A percentile compares a stretch with the other conserved stretches of the same genome.
Conservation (phyloP, 2,329 filamentous ascomycete species). For the Leptographium flavum region DNA sequence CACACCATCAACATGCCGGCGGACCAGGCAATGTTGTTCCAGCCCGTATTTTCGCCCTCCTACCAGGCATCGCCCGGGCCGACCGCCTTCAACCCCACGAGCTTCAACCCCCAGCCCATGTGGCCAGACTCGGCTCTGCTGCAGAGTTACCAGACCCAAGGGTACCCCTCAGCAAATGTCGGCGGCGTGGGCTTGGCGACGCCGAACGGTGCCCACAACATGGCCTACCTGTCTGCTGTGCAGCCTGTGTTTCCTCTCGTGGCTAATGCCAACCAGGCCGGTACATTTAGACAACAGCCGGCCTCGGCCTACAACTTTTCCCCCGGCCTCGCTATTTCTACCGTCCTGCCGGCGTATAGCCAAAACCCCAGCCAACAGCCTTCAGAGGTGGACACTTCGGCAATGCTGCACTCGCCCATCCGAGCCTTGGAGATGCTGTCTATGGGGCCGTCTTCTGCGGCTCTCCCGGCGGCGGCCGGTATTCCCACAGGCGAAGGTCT, state of each 20-base stretch:
- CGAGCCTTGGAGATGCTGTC: constrained; percentile 14
- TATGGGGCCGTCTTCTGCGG: not conserved
- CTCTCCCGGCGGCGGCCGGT: not conserved
- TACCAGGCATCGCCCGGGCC: constrained; percentile 24
- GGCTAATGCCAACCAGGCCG: constrained; percentile 4
- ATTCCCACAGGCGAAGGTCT: constrained; percentile 11
- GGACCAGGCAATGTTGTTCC: constrained; percentile 10
- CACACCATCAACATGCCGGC: not conserved
- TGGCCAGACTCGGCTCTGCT: constrained; percentile 22
- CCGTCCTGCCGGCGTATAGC: not conserved
- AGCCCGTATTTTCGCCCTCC: constrained; percentile 15
- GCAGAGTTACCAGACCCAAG: constrained; percentile 18
- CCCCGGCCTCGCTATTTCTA: not conserved
- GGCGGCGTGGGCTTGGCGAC: constrained; percentile 17
- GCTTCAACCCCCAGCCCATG: constrained; percentile 20
- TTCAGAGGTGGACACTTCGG: constrained; percentile 15
- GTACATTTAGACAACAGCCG: not conserved
- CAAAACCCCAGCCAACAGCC: constrained; percentile 5
- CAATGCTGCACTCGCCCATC: constrained; percentile 14
- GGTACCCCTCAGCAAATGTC: constrained; percentile 14
- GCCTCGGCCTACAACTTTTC: not conserved
- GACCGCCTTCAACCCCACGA: constrained; percentile 25
- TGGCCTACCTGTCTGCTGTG: constrained; percentile 16
- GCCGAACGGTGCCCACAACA: constrained; percentile 19
- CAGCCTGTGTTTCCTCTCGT: constrained; percentile 13